A percentile compares a stretch with the other conserved stretches of the same genome.
These are phyloP conservation scores for Euptelea pleiosperma DNA, from an alignment of 164 flowering plant species.

Conservation along the genomic window DNA sequence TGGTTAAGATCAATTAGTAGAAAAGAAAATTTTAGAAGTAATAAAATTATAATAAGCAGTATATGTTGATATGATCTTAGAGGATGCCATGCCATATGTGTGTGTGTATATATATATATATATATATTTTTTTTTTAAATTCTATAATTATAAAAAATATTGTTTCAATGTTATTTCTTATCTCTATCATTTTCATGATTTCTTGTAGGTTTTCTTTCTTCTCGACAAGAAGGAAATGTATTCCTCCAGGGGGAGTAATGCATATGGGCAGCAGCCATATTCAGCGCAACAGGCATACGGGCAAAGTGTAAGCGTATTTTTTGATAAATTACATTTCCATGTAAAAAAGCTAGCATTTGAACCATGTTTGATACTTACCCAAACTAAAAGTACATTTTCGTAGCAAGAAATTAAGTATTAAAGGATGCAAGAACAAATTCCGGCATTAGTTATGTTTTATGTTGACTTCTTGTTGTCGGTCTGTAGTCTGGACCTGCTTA, in stretches of 20 bases:
- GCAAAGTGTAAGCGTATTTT: conserved; percentile 48
- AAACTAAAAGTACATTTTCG: background rate
- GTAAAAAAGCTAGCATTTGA: background rate
- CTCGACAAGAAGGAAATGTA: conserved; percentile 22
- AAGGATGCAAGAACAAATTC: background rate
- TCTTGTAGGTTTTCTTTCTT: conserved; percentile 4
- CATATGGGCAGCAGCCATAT: conserved; percentile 72
- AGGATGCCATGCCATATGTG: too few species aligned
- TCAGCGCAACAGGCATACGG: conserved; percentile 63
- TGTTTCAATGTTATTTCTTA: background rate
- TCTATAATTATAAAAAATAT: too few species aligned
- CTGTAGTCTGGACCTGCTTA: conserved; percentile 51
- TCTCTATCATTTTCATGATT: conserved; percentile 3
- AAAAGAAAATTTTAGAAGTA: too few species aligned
- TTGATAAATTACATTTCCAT: background rate
- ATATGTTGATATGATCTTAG: too few species aligned
- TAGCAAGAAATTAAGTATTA: background rate
- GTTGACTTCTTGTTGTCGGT: background rate
- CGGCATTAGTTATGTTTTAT: background rate
- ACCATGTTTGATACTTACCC: background rate
- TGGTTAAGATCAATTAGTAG: too few species aligned
- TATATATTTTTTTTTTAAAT: too few species aligned
- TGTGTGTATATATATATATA: too few species aligned
- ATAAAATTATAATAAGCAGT: too few species aligned
- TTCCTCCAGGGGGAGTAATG: conserved; percentile 56